Base-by-base conservation (phyloP, 2,329 filamentous ascomycete genomes). In the Penicillium sp. region DNA sequence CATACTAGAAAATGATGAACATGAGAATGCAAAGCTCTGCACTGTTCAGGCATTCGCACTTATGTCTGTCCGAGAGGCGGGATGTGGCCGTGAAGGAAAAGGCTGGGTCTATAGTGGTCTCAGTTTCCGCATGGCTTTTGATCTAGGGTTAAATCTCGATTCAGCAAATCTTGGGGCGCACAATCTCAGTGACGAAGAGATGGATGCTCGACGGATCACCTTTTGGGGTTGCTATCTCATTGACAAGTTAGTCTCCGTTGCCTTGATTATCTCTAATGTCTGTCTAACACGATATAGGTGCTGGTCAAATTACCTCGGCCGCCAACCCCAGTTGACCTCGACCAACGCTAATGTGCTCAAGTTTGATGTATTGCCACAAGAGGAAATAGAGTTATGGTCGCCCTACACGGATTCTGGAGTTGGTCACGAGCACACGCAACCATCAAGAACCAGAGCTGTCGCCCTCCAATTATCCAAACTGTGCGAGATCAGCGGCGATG, bases 181-280 rank as follows among this genome's bases (percentile, higher is more conserved):
- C n/a, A 83, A 82, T 55, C 81, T 93, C 61, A 85, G 86, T 58
- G 90, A 96, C 55, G 83, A 89, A 44, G 93, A 97, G 72, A 84
- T 95, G 37, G 94, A 99, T 74, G 92, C 91, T 3, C 82, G 94
- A 37, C 83, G 90, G 50, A 88, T 97, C 40, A 97, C 94, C 0
- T 97, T 97, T 69, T 97, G 94, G 94, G 94, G 94, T 7, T 97
- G 92, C 71, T 97, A 94, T 73, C 77, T 96, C n/a, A 96, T 97
- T 71, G 94, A 99, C 78, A 97, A 97, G 81, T 84, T 67, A 60
- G 78, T 68, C 33, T 26, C 19, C 14, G 19, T 14, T 46, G n/a
- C 8, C 19, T n/a, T 35, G 14, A 4, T 28, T 33, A 16, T 19
- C 41, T 41, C 47, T 11, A 43, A 43, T 35, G 33, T 19, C 40